Evolutionary conservation across 2,329 filamentous ascomycete species (phyloP).

Genomic region (Malbranchea zuffiana): DNA sequence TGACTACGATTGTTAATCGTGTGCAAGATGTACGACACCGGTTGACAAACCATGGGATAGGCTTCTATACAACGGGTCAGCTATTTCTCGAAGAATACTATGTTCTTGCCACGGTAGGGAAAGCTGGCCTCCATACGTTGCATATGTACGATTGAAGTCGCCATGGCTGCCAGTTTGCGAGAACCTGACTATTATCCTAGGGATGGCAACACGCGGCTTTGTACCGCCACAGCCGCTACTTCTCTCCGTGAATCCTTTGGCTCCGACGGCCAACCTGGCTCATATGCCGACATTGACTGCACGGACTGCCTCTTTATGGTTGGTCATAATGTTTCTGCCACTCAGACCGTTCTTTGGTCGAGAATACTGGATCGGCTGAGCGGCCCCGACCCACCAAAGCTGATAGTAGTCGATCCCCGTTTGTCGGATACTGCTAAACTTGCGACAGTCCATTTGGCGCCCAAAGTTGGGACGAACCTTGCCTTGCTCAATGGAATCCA

Average conservation of each 20-base stretch:
- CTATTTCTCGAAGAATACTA: conserved; percentile 33
- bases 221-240: conserved; percentile 30
- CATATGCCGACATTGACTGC: conserved; percentile 29
- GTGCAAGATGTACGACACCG: conserved; percentile 22
- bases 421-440: conserved; percentile 25
- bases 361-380: conserved; percentile 27
- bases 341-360: conserved; percentile 31
- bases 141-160: conserved; percentile 23
- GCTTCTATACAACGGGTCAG: conserved; percentile 32
- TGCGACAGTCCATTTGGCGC: conserved; percentile 28
- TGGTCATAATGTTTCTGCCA: conserved; percentile 29
- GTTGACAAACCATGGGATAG: conserved; percentile 30
- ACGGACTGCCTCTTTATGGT: conserved; percentile 31
- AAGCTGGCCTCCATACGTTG: conserved; percentile 29
- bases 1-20: conserved; percentile 26
- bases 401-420: conserved; percentile 30
- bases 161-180: background rate
- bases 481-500: conserved; percentile 31
- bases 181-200: conserved; percentile 14
- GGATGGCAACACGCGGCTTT: conserved; percentile 33
- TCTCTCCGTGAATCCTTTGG: conserved; percentile 33
- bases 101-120: conserved; percentile 30
- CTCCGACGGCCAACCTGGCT: conserved; percentile 30
- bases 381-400: conserved; percentile 26
- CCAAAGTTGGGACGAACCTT: conserved; percentile 29